phyloP scores from a whole-genome alignment of 2,329 filamentous ascomycete species.

The Stachybotrys echinatus region DNA sequence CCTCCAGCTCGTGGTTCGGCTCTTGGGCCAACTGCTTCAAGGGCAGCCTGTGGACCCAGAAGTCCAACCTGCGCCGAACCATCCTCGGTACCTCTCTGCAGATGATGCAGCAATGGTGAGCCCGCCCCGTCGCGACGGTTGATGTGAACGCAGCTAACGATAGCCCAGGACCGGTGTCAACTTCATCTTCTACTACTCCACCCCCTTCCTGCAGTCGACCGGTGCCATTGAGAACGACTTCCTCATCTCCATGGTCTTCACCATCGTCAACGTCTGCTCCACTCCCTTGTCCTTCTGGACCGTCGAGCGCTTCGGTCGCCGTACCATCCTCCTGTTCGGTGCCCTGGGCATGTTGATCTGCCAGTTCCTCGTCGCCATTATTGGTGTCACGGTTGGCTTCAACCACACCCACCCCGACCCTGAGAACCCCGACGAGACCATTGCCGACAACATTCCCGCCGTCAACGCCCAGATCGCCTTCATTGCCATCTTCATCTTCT shows the following conservation, averaged over 20 bases:
- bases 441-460: slow-evolving; percentile 50
- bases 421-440: slow-evolving; percentile 26
- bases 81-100: slow-evolving; percentile 68
- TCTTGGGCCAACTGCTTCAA: slow-evolving; percentile 67
- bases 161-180: slow-evolving; percentile 70
- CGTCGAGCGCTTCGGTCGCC: slow-evolving; percentile 77
- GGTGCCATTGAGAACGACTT: slow-evolving; percentile 74
- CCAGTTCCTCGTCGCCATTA: slow-evolving; percentile 80
- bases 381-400: slow-evolving; percentile 58
- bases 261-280: slow-evolving; percentile 79
- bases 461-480: slow-evolving; percentile 74
- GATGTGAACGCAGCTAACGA: neutral
- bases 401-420: slow-evolving; percentile 43
- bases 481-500: slow-evolving; percentile 90
- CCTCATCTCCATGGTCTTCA: slow-evolving; percentile 80
- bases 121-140: neutral
- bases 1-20: slow-evolving; percentile 57
- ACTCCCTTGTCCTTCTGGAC: slow-evolving; percentile 86
- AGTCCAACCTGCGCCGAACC: slow-evolving; percentile 65
- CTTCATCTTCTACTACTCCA: slow-evolving; percentile 87
- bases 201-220: slow-evolving; percentile 75
- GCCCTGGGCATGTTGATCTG: slow-evolving; percentile 78
- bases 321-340: slow-evolving; percentile 72
- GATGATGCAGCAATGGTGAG: slow-evolving; percentile 70
- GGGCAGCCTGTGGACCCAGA: slow-evolving; percentile 56